Evolutionary conservation across 2,329 filamentous ascomycete genomes (phyloP), one percentile per base, ranked within the genome.

Genomic region (Paraconiothyrium brasiliense): DNA sequence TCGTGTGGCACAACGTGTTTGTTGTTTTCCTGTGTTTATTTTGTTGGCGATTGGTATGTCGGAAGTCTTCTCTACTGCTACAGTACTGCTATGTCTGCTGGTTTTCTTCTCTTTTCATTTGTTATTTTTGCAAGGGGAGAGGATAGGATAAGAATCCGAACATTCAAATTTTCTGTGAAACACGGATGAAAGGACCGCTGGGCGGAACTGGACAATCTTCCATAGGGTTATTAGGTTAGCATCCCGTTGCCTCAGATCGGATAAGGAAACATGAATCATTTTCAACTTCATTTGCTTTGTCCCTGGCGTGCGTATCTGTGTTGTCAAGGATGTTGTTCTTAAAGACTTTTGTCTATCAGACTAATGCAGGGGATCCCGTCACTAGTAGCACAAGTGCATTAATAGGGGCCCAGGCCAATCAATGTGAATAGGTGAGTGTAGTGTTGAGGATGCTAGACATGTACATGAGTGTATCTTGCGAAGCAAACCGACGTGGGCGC

Each of bases 241-340:
- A 66, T 60, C 51, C 47, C 30, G 62, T 65, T 60, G 67, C 67
- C 64, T 65, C 67, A 69, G 51, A 66, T 66, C 64, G 68, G 67
- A 60, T 68, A 70, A 69, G 72, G 67, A 68, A 66, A 72, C 70
- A 71, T 59, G 57, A 30, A 69, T 64, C 59, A 72, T 58, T 69
- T 69, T 65, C 39, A 37, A 47, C 43, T 46, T 34, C 16, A 46
- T 6, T 20, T 55, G 27, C 27, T 55, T 16, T 46, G n/a, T 30
- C 10, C 10, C 43, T 46, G 20, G 4, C 11, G 43, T 22, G 20
- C 7, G 11, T 9, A 20, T 1, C 22, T 24, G 20, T 46, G 43
- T 13, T 6, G n/a, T 20, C 39, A 1, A 1, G 27, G 27, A 30
- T 6, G 27, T 4, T 30, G 4, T 30, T 30, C 27, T 30, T 6